These are phyloP conservation scores for Mercurialis annua DNA, from an alignment of 345 rosid species.

Conservation along the genomic window DNA sequence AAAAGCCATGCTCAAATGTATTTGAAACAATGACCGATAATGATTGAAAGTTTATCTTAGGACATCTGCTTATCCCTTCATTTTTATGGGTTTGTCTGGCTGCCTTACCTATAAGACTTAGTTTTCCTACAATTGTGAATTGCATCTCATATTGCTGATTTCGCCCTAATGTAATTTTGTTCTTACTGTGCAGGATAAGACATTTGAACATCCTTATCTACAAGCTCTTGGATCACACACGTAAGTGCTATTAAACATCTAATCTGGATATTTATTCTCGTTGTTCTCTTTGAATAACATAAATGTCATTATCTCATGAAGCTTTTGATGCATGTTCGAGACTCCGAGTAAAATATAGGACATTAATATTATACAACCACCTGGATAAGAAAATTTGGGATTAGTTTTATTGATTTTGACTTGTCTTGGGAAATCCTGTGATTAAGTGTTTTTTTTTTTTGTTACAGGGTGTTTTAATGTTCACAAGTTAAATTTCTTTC, in stretches of 20 bases:
- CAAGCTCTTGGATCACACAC: slow-evolving; percentile 95
- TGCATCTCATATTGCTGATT: neutral
- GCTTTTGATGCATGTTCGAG: neutral
- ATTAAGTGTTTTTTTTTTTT: neutral
- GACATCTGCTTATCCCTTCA: neutral
- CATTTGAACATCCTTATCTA: slow-evolving; percentile 79
- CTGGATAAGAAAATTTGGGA: too few relatives aligned
- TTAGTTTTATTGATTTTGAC: neutral
- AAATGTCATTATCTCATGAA: neutral
- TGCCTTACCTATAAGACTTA: neutral
- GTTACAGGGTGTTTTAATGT: neutral
- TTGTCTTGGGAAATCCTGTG: neutral
- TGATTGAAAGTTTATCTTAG: neutral
- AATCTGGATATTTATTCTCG: neutral
- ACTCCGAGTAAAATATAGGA: neutral
- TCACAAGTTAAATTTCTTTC: too few relatives aligned
- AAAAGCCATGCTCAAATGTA: neutral
- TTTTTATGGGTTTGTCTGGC: neutral
- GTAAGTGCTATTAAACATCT: slow-evolving; percentile 42
- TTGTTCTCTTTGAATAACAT: neutral
- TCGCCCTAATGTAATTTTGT: neutral
- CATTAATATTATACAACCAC: too few relatives aligned
- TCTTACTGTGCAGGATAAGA: slow-evolving; percentile 14
- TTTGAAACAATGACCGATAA: neutral
- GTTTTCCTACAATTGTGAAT: neutral